Conservation (phyloP, 2,329 filamentous ascomycete genomes). For the Cryoendolithus antarcticus region DNA sequence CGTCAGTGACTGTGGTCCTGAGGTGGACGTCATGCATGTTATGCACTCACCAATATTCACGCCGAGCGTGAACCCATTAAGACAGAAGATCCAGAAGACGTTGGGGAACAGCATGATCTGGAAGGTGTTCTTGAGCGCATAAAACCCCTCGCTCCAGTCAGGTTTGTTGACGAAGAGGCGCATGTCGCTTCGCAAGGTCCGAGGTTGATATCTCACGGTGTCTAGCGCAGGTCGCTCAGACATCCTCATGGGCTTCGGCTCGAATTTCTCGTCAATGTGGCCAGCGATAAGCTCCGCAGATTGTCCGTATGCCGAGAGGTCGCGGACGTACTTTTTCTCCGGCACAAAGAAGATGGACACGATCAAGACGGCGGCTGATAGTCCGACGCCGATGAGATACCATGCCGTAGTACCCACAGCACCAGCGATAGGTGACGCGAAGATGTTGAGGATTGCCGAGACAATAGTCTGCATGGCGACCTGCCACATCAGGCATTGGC, state of each 20-base stretch:
- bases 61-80: conserved; percentile 30
- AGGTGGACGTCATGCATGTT: too few relatives aligned
- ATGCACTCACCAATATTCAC: conserved; percentile 33
- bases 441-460: conserved; percentile 27
- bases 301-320: conserved; percentile 27
- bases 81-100: conserved; percentile 29
- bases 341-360: conserved; percentile 29
- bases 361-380: conserved; percentile 24
- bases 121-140: conserved; percentile 17
- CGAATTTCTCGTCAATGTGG: conserved; percentile 7
- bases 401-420: conserved; percentile 31
- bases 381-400: conserved; percentile 30
- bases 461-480: conserved; percentile 29
- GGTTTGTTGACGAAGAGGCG: conserved; percentile 28
- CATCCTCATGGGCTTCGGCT: conserved; percentile 10
- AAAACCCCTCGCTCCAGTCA: conserved; percentile 26
- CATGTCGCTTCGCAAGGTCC: conserved; percentile 28
- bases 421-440: conserved; percentile 31
- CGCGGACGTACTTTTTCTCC: conserved; percentile 32
- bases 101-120: conserved; percentile 26
- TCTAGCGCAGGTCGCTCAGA: conserved; percentile 22
- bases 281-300: conserved; percentile 2
- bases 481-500: conserved; percentile 30
- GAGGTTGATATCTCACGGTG: conserved; percentile 23
- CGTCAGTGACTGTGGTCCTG: too few relatives aligned